phyloP scores from a whole-genome alignment of 306 rosid genomes.

The Datisca glomerata region DNA sequence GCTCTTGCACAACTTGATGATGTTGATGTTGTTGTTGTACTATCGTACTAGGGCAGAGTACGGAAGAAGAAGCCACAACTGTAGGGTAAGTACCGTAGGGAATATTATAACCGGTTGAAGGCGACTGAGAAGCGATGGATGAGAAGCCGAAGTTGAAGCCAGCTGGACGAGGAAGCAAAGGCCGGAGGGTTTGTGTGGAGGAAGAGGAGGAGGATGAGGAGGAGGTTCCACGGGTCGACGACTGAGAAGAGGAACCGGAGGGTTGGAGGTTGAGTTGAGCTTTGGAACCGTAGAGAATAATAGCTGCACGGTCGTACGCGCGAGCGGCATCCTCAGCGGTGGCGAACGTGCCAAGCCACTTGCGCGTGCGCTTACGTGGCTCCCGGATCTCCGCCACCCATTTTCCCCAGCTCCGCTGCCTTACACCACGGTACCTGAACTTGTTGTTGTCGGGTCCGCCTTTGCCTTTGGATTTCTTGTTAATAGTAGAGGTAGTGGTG shows the following conservation, averaged over 20 bases:
- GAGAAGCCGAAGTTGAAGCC: conserved; percentile 22
- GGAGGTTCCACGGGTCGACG: conserved; percentile 16
- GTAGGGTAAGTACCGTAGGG: conserved; percentile 20
- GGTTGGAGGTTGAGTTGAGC: conserved; percentile 85
- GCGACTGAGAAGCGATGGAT: conserved; percentile 13
- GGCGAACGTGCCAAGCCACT: conserved; percentile 92
- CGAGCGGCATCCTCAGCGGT: conserved; percentile 93
- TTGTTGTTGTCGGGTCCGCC: conserved; percentile 96
- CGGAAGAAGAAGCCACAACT: not conserved
- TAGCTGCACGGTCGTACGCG: conserved; percentile 93
- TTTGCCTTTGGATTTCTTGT: conserved; percentile 46
- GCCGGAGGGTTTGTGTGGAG: conserved; percentile 51
- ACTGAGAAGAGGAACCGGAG: conserved; percentile 21
- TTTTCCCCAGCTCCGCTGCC: conserved; percentile 96
- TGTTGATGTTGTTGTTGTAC: too few relatives aligned
- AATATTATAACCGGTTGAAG: conserved; percentile 12
- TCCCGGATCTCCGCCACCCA: conserved; percentile 99
- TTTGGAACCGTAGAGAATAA: conserved; percentile 68
- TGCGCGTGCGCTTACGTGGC: conserved; percentile 77
- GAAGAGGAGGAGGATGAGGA: conserved; percentile 27
- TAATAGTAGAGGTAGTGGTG: not conserved
- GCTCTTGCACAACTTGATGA: conserved; percentile 17
- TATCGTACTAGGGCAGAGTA: conserved; percentile 14
- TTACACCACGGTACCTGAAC: conserved; percentile 79
- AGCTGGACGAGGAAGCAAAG: conserved; percentile 65